Evolutionary conservation across 148 eudicot species (phyloP), one percentile per base, ranked within the genome.

Genomic region (Silene conica): DNA sequence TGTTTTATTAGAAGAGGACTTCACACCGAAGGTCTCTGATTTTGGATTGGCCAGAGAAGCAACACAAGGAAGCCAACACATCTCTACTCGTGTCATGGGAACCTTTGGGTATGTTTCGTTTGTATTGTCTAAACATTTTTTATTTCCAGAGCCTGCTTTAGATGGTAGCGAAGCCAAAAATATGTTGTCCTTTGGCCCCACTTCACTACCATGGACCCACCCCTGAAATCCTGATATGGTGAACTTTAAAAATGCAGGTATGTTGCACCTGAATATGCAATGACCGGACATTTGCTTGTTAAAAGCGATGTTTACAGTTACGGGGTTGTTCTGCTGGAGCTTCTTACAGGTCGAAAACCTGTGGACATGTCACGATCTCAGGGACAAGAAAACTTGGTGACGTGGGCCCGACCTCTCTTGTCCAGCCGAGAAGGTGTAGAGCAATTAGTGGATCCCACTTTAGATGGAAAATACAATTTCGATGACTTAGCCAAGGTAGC

Each of bases 41-140:
- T 96, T 96, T 86, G 99, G 99, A 56, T 87, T 96, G 87, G 99
- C 99, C 64, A 84, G 97, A 74, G 99, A 96, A 87, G 99, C 99
- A 18, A 92, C 97, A 34, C 97, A 96, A 87, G 99, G 99, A 77
- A 89, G 99, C 73, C 89, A 87, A 58, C 97, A 92, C 74, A 81
- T 96, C 66, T 96, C 99, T 28, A 96, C 97, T n/a, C 88, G 96
- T 63, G 99, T 96, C 38, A 96, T 96, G 99, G 99, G 99, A 78
- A 96, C 99, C 79, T 96, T 96, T 73, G 99, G 99, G 99, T 96
- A 92, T 66, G 74, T 69, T 59, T 58, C 15, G 11, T 73, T 64
- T 9, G 11, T 72, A 73, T 82, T 70, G 12, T 64, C 28, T 26
- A 70, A 41, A 13, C 25, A 18, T 55, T 6, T 70, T 15, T 26